Evolutionary conservation across 257 asterid species (phyloP), one percentile per base, ranked within the genome.

Genomic region (Fraxinus anomala): DNA sequence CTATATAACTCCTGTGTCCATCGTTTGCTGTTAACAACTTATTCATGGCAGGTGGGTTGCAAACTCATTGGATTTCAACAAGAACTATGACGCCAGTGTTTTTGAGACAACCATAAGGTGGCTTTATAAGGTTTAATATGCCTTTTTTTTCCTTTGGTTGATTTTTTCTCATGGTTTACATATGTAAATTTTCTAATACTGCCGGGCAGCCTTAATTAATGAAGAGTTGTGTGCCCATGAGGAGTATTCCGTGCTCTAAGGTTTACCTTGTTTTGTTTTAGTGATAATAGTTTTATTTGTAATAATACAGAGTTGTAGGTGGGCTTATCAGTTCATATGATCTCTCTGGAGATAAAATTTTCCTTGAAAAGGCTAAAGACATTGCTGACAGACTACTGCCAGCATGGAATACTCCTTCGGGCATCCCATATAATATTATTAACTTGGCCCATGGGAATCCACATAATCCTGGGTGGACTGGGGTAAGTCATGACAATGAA

Each of bases 61-160:
- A 74, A 74, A 92, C 77, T 89, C 97, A 82, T 87, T 96, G 97
- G 94, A 92, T 79, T 96, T 96, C 80, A 85, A 96, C 96, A 96
- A 92, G 94, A 87, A 91, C 82, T 96, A 96, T 82, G 99, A 96
- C 71, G 99, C 98, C 42, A 96, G 99, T 72, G 99, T 96, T 81
- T 96, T 96, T 61, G 99, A 96, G 92, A 96, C 99, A 86, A 96
- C 99, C 94, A 96, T 96, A 96, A 96, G 99, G 99, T 96, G 91
- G 91, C 95, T 89, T 88, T 91, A 85, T 90, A 89, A 89, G 95
- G 97, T 96, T 93, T 91, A 89, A 80, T 86, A 75, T 83, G 83
- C 72, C 79, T 78, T 83, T 76, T 86, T 77, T 86, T 39, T 74
- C 40, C 77, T 82, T 70, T 72, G 72, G 79, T 82, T 77, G 79